phyloP scores from a whole-genome alignment of 2,329 filamentous ascomycete species.

The Fusarium fracticaudum region DNA sequence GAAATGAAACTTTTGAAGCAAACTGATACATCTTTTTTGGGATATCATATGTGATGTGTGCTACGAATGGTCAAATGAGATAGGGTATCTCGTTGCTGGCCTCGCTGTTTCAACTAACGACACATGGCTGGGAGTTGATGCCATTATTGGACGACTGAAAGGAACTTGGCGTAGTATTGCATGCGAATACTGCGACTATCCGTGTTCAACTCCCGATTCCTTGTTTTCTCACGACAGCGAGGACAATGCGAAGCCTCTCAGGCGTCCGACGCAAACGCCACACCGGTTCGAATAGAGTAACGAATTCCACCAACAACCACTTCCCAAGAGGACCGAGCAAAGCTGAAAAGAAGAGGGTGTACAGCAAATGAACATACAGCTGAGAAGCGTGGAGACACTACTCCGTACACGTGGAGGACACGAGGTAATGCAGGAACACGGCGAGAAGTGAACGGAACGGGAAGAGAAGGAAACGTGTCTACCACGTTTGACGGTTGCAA shows the following conservation, averaged over 20 bases:
- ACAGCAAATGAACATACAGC: neutral
- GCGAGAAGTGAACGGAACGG: neutral
- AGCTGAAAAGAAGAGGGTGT: slow-evolving; percentile 2
- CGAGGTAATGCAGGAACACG: slow-evolving; percentile 20
- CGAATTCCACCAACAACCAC: neutral
- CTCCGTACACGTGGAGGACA: slow-evolving; percentile 43
- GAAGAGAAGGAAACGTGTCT: slow-evolving; percentile 23
- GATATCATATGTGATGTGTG: neutral
- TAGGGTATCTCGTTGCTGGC: neutral
- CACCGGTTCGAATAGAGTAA: neutral
- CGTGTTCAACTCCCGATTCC: neutral
- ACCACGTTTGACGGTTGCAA: slow-evolving; percentile 21
- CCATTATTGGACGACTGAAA: neutral
- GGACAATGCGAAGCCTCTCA: slow-evolving; percentile 3
- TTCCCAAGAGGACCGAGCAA: neutral
- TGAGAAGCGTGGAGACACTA: neutral
- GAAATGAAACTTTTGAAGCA: slow-evolving; percentile 43
- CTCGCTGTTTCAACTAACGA: slow-evolving; percentile 9
- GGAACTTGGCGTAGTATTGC: neutral
- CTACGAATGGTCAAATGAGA: neutral
- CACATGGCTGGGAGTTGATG: neutral
- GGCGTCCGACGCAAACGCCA: slow-evolving; percentile 9
- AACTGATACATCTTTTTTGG: slow-evolving; percentile 3
- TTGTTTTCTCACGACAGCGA: neutral
- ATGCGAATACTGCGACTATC: neutral